These are phyloP conservation scores for Emergomyces pasteurianus DNA, from an alignment of 2,329 filamentous ascomycete genomes.

Conservation along the genomic window DNA sequence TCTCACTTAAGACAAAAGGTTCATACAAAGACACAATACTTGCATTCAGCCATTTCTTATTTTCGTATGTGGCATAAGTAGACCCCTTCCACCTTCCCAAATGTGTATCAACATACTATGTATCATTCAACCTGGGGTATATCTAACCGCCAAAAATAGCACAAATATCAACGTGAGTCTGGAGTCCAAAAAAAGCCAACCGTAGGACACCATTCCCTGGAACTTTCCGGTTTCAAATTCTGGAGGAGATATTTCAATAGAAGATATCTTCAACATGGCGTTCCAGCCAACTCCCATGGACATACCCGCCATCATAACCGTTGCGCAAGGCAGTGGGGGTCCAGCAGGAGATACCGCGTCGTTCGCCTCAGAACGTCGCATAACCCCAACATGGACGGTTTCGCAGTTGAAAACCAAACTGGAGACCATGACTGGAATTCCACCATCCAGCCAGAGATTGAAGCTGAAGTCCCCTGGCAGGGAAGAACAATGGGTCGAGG, in stretches of 20 bases:
- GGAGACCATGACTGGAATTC: constrained; percentile 85
- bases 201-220: neutral
- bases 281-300: constrained; percentile 29
- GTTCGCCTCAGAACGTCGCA: constrained; percentile 68
- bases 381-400: constrained; percentile 87
- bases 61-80: neutral
- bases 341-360: constrained; percentile 17
- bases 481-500: constrained; percentile 49
- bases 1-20: neutral
- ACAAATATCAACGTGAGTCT: neutral
- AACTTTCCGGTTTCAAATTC: neutral
- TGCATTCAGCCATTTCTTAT: neutral
- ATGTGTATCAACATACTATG: neutral
- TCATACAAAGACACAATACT: neutral
- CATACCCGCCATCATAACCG: constrained; percentile 29
- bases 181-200: neutral
- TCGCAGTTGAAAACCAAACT: constrained; percentile 73
- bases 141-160: neutral
- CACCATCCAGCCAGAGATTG: constrained; percentile 65
- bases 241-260: neutral
- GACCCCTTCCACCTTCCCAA: neutral
- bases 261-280: constrained; percentile 15
- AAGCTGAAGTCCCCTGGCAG: constrained; percentile 53
- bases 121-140: neutral
- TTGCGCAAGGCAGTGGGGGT: constrained; percentile 13